phyloP scores from a whole-genome alignment of 129 eudicot genomes.

The Arctium lappa region DNA sequence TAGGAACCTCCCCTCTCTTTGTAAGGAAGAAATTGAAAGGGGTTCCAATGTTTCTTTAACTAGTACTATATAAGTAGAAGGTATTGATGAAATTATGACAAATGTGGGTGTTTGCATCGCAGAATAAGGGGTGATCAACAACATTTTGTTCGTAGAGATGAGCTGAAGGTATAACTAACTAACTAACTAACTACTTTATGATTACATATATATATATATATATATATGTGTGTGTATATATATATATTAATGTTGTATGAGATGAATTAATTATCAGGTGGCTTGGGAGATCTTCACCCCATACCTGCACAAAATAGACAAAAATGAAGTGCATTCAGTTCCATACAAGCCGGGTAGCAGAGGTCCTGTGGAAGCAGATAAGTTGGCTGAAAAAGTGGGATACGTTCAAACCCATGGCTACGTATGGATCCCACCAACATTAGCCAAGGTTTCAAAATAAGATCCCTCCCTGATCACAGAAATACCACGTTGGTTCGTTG shows the following conservation, averaged over 20 bases:
- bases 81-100: neutral
- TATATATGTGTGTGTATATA: too few species aligned
- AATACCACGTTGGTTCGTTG: too few species aligned
- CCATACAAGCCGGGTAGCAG: conserved; percentile 82
- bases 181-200: neutral
- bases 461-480: too few species aligned
- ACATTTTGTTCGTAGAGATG: conserved; percentile 96
- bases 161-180: conserved; percentile 55
- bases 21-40: too few species aligned
- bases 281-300: conserved; percentile 99
- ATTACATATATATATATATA: neutral
- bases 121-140: conserved; percentile 95
- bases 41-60: too few species aligned
- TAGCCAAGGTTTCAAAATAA: neutral
- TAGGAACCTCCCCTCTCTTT: too few species aligned
- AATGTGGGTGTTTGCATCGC: conserved; percentile 20
- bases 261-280: conserved; percentile 35
- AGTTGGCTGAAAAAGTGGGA: conserved; percentile 63
- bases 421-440: conserved; percentile 80
- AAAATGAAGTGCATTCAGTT: conserved; percentile 50
- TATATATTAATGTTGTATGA: too few species aligned
- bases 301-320: conserved; percentile 78
- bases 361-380: conserved; percentile 84
- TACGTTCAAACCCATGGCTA: conserved; percentile 91
- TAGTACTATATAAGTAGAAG: neutral